Conservation (phyloP, 345 rosid genomes). For the Rhizophora apiculata region DNA sequence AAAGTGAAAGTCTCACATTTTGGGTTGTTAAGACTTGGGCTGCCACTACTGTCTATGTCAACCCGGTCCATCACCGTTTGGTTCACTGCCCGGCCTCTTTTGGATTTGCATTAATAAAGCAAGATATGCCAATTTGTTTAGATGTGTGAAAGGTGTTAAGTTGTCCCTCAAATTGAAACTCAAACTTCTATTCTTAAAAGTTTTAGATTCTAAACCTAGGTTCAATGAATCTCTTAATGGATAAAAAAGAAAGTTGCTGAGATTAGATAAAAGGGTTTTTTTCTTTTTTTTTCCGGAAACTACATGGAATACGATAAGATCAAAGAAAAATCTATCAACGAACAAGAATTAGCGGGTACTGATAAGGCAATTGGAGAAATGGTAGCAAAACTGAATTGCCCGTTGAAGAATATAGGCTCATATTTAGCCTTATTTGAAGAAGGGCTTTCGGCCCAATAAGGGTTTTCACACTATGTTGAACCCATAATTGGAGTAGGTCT, state of each 20-base stretch:
- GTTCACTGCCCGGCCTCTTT: slow-evolving; percentile 49
- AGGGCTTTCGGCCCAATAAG: slow-evolving; percentile 29
- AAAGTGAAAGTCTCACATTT: slow-evolving; percentile 15
- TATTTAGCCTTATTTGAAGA: slow-evolving; percentile 38
- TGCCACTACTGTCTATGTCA: neutral
- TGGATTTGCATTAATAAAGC: slow-evolving; percentile 51
- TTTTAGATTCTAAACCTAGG: too few species aligned
- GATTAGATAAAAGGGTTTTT: slow-evolving; percentile 46
- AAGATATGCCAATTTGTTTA: slow-evolving; percentile 46
- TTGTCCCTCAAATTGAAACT: too few species aligned
- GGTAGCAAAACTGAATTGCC: slow-evolving; percentile 38
- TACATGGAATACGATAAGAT: slow-evolving; percentile 54
- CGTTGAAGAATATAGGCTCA: slow-evolving; percentile 42
- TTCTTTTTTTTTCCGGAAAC: slow-evolving; percentile 39
- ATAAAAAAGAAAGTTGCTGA: slow-evolving; percentile 31
- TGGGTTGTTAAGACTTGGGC: slow-evolving; percentile 30
- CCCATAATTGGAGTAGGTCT: slow-evolving; percentile 44
- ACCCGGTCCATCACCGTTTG: slow-evolving; percentile 34
- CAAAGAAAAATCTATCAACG: neutral
- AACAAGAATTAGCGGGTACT: slow-evolving; percentile 22
- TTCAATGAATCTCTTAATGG: too few species aligned
- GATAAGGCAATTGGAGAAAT: slow-evolving; percentile 32
- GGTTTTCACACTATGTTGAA: slow-evolving; percentile 40
- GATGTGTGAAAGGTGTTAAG: slow-evolving; percentile 22
- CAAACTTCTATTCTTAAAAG: too few species aligned